These are phyloP conservation scores for Pichia sp. DNA, from an alignment of 1,139 yeast genomes.

Conservation along the genomic window DNA sequence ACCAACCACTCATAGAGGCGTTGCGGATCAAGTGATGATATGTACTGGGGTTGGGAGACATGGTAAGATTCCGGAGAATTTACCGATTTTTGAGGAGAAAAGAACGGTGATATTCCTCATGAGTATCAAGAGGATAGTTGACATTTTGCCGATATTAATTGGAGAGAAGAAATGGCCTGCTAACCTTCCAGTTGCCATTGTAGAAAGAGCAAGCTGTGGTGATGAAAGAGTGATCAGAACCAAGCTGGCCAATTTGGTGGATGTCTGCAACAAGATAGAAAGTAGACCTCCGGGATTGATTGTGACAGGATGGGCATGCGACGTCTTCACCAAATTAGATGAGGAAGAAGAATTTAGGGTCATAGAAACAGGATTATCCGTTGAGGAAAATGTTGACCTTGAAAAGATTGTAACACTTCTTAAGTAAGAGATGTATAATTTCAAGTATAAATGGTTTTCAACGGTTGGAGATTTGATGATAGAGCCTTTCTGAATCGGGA, in stretches of 20 bases:
- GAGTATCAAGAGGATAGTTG: conserved; percentile 81
- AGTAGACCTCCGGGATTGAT: conserved; percentile 92
- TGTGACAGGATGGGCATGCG: conserved; percentile 78
- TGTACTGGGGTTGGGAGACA: conserved; percentile 95
- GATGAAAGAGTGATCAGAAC: conserved; percentile 87
- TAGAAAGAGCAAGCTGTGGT: conserved; percentile 90
- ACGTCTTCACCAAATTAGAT: conserved; percentile 42
- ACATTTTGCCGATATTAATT: conserved; percentile 55
- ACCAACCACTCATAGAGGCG: conserved; percentile 90
- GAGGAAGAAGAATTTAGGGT: conserved; percentile 33
- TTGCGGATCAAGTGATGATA: conserved; percentile 85
- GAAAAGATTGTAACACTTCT: conserved; percentile 50
- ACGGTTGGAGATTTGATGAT: no score
- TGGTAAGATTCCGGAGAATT: conserved; percentile 65
- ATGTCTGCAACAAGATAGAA: conserved; percentile 75
- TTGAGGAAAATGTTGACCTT: conserved; percentile 74
- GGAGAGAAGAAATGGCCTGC: conserved; percentile 59
- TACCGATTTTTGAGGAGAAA: conserved; percentile 67
- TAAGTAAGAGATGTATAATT: conserved; percentile 1
- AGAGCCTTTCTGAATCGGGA: conserved; percentile 2
- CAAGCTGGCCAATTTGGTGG: conserved; percentile 57
- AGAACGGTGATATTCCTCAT: conserved; percentile 86
- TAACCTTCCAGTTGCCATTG: conserved; percentile 72
- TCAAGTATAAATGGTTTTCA: no score
- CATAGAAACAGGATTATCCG: conserved; percentile 51